Base-by-base conservation (phyloP, 148 eudicot genomes). In the Heliamphora exappendiculata region DNA sequence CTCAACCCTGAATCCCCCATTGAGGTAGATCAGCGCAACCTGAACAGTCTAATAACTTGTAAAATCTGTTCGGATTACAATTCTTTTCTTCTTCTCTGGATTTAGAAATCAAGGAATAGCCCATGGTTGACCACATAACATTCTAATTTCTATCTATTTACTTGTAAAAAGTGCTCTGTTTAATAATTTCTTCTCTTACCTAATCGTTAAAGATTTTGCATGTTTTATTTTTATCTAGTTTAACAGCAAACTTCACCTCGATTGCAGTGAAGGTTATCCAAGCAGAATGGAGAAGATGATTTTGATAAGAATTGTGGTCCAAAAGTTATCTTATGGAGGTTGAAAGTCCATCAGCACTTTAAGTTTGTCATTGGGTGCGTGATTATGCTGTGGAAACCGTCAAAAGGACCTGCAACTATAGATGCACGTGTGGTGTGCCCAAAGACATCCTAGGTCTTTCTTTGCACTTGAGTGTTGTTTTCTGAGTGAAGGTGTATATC, bases 211-310 rank as follows among this genome's bases (percentile, higher is more conserved):
- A n/a, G 31, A 7, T 75, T 60, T 63, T 29, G 42, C 24, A 63
- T 49, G 16, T 26, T 47, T 45, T 12, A 16, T 9, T 69, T 6
- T 44, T 33, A 67, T 45, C 49, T n/a, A 29, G 17, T 1, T 62
- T 7, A 22, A 60, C 33, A n/a, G 67, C 39, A n/a, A 37, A 34
- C 34, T 34, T 59, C 37, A 55, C 70, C 49, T 65, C 55, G 10
- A 34, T 64, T 81, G 29, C 88, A 88, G 88, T 79, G 42, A 88
- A 84, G 74, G 79, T 45, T 50, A 59, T 42, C 66, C 85, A 78
- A 76, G 80, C 80, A 60, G 80, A 78, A 80, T 88, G 90, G 88
- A 69, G 82, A 76, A 85, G 88, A 78, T 85, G 85, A 87, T 67
- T 41, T 42, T 26, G n/a, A 39, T 36, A 45, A 24, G 1, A 42